Evolutionary conservation across 2,329 filamentous ascomycete species (phyloP).

Genomic region (Xylariaceae sp.): DNA sequence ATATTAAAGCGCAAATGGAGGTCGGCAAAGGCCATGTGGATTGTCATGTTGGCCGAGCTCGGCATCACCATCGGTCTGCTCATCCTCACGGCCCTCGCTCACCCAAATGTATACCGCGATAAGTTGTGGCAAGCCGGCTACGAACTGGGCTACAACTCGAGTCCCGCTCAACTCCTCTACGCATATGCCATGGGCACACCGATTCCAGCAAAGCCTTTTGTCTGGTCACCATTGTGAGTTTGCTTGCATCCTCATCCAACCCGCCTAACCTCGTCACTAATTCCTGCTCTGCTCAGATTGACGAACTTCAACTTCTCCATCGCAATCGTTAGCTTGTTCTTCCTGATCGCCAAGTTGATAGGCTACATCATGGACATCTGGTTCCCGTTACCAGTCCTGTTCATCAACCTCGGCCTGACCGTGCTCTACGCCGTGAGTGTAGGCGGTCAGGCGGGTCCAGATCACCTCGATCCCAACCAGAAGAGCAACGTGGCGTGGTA

Average conservation of each 20-base stretch:
- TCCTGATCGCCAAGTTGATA: conserved; percentile 67
- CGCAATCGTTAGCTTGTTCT: conserved; percentile 70
- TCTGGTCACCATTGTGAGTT: conserved; percentile 70
- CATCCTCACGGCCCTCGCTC: conserved; percentile 68
- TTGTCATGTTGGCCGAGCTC: conserved; percentile 64
- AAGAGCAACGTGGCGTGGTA: conserved; percentile 69
- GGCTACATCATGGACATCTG: conserved; percentile 68
- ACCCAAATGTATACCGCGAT: conserved; percentile 68
- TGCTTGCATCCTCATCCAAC: not conserved
- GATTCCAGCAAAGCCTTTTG: conserved; percentile 58
- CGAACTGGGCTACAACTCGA: conserved; percentile 69
- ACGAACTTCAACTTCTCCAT: conserved; percentile 75
- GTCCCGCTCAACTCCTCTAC: conserved; percentile 65
- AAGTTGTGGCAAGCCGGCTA: conserved; percentile 70
- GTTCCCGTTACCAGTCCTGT: conserved; percentile 59
- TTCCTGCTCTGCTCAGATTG: conserved; percentile 45
- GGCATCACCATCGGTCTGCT: conserved; percentile 60
- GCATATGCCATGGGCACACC: conserved; percentile 68
- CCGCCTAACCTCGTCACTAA: conserved; percentile 9
- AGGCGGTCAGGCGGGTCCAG: conserved; percentile 69
- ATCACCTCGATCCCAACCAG: conserved; percentile 63
- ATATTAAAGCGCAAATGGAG: conserved; percentile 59
- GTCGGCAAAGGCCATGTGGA: conserved; percentile 56
- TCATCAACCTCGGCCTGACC: conserved; percentile 55
- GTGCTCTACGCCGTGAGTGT: conserved; percentile 63